Percentiles rank a stretch among this genome's conserved stretches.
These are phyloP conservation scores for Leccinum fuscescens DNA, from an alignment of 1,284 basidiomycete species.

Conservation along the genomic window DNA sequence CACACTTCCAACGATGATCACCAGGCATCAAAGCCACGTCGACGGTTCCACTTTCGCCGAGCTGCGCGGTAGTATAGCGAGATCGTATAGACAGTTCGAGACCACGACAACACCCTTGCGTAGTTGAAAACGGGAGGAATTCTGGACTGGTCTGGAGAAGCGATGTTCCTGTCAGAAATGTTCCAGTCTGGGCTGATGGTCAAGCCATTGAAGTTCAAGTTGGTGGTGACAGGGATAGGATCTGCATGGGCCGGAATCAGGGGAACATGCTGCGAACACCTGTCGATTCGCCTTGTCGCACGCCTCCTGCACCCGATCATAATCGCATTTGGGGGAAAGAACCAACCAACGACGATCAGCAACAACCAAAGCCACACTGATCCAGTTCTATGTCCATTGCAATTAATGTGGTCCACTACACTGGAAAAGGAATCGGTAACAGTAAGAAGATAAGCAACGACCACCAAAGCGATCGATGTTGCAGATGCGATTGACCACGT, in stretches of 20 bases:
- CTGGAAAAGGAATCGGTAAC: conserved; percentile 38
- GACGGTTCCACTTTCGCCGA: conserved; percentile 11
- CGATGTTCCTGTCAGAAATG: background rate
- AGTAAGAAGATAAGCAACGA: conserved; percentile 43
- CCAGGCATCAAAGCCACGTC: conserved; percentile 6
- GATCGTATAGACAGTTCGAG: conserved; percentile 18
- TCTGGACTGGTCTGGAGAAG: conserved; percentile 21
- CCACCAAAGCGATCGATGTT: conserved; percentile 41
- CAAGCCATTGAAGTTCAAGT: conserved; percentile 15
- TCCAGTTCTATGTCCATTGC: conserved; percentile 38
- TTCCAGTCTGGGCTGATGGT: conserved; percentile 20
- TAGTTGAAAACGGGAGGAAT: conserved; percentile 35
- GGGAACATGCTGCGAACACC: conserved; percentile 1
- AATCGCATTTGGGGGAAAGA: conserved; percentile 42
- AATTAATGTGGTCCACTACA: conserved; percentile 22
- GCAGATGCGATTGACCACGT: conserved; percentile 42
- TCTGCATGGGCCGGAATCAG: background rate
- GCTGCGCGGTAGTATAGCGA: conserved; percentile 23
- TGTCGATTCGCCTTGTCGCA: conserved; percentile 33
- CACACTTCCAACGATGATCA: no score
- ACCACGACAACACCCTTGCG: conserved; percentile 29
- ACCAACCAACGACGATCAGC: conserved; percentile 43
- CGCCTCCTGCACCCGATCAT: conserved; percentile 31
- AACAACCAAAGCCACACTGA: conserved; percentile 44
- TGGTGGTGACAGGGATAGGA: conserved; percentile 1